Conservation (phyloP, 2,329 filamentous ascomycete genomes). For the Leptographium lundbergii region DNA sequence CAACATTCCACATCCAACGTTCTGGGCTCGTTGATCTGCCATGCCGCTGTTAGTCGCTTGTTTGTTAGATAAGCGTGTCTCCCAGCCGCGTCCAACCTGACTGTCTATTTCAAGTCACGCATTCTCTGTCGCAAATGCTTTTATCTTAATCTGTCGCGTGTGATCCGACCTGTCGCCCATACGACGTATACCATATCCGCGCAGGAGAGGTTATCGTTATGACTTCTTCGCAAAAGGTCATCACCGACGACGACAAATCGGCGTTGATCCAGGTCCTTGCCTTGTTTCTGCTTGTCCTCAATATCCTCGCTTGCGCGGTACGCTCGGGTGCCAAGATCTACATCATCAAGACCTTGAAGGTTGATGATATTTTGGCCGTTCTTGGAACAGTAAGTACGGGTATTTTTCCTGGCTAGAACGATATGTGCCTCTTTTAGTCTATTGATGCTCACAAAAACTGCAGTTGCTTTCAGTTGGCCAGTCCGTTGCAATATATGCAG, state of each 20-base stretch:
- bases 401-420: not conserved
- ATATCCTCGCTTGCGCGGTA: not conserved
- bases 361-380: not conserved
- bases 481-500: not conserved
- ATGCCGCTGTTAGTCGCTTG: too few relatives aligned
- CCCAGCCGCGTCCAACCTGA: too few relatives aligned
- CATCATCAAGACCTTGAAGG: not conserved
- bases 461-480: constrained; percentile 1
- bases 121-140: not conserved
- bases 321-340: not conserved
- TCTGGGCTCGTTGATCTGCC: too few relatives aligned
- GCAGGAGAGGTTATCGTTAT: not conserved
- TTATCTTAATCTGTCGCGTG: not conserved
- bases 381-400: constrained; percentile 2
- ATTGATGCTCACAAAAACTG: not conserved
- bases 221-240: not conserved
- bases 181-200: too few relatives aligned
- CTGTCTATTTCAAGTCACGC: not conserved
- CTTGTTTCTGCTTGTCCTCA: not conserved
- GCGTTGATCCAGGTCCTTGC: constrained; percentile 1
- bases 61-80: too few relatives aligned
- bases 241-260: constrained; percentile 4
- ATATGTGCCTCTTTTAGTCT: not conserved
- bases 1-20: too few relatives aligned
- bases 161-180: too few relatives aligned